Conservation (phyloP, 192 early-diverging fungal species). For the Backusella liffmaniae region DNA sequence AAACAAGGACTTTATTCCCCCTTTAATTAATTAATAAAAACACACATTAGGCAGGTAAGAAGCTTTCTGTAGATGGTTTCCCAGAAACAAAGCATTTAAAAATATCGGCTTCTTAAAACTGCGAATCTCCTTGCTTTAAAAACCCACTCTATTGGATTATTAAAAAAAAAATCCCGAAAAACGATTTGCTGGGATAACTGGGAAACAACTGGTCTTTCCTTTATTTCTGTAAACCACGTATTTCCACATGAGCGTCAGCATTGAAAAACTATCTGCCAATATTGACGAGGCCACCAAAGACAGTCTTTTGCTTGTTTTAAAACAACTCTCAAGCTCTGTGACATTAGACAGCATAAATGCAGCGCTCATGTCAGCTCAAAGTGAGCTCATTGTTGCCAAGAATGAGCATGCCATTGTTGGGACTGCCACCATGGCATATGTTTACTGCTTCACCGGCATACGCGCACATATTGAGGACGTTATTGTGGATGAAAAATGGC, state of each 20-base stretch:
- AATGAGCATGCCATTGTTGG: constrained; percentile 29
- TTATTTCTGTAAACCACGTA: background rate
- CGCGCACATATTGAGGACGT: constrained; percentile 55
- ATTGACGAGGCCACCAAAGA: background rate
- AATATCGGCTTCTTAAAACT: no score
- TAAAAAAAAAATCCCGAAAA: background rate
- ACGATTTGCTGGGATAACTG: background rate
- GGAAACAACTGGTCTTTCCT: background rate
- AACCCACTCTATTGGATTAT: background rate
- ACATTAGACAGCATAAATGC: background rate
- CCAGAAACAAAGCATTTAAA: no score
- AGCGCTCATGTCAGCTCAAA: constrained; percentile 5
- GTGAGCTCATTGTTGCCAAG: background rate
- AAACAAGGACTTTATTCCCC: no score
- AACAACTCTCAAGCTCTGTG: constrained; percentile 1
- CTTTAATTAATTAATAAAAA: no score
- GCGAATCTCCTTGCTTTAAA: background rate
- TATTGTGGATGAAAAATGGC: constrained; percentile 31
- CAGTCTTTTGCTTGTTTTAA: background rate
- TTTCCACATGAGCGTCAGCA: background rate
- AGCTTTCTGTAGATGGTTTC: no score
- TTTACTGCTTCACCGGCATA: constrained; percentile 37
- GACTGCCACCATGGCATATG: constrained; percentile 34
- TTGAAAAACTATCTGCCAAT: background rate
- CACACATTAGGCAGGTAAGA: no score